Base-by-base conservation (phyloP, 352 stramenopile genomes). In the Phytophthora pistaciae region DNA sequence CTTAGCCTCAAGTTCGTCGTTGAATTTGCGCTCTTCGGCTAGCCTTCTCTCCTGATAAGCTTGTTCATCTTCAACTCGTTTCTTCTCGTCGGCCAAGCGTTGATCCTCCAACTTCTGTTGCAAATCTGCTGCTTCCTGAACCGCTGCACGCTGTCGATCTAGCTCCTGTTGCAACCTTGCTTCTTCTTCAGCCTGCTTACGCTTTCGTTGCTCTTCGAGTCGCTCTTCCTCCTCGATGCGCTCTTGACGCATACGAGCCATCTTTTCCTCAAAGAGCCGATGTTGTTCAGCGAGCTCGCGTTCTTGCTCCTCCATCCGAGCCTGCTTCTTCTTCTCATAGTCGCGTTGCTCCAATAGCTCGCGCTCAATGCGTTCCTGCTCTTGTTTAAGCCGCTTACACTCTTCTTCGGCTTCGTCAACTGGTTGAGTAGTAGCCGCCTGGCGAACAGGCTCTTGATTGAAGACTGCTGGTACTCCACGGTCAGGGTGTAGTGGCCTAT, bases 331-430 rank as follows among this genome's bases (percentile, higher is more conserved):
- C 8, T 68, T 74, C 16, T 91, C 79, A 23, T 80, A 82, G n/a
- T 84, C 80, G 23, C 80, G 71, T 48, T 90, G 70, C 48, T 90
- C 82, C 20, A 88, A 29, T 0, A 90, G 8, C 13, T 90, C 78
- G 0, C 78, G 80, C 29, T 90, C 82, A 1, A 78, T 70, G 10
- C 80, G 76, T 1, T 71, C 70, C 64, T 83, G 78, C 0, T 89
- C 74, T 27, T 70, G 53, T 57, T 78, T 75, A 1, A 91, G 56
- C 20, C 55, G 46, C 31, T 53, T 77, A 82, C 78, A 60, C 77
- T 84, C 60, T 84, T 83, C 70, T 82, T 84, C 64, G 74, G 83
- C 53, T 50, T 70, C 59, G 80, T 74, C 49, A 60, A 38, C 10
- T 79, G 10, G 0, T 18, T 50, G 55, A 27, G 11, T 3, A 14